Evolutionary conservation across 2,329 filamentous ascomycete species (phyloP), one percentile per base, ranked within the genome.

Genomic region (Drechslerella dactyloides): DNA sequence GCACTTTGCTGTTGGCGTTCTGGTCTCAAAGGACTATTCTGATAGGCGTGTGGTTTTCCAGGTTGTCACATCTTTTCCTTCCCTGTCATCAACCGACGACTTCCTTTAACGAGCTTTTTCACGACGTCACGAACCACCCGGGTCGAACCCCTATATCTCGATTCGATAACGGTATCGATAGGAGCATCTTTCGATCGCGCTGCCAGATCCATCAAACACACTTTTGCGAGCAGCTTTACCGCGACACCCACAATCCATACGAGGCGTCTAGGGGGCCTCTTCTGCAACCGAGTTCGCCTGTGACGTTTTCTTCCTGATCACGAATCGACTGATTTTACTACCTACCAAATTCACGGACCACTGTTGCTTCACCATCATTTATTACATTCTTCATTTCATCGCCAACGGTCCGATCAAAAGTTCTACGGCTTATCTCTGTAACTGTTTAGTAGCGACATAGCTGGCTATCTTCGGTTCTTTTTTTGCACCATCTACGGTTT

Each of bases 61-160:
- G 55, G 50, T n/a, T n/a, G n/a, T 35, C 51, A 40, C 58, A 19
- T 65, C 61, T 52, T 24, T 27, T 51, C 33, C 54, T 58, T 54
- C 46, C 30, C 23, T 33, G 37, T 37, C 30, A 27, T 56, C 19
- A 46, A 40, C 50, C 23, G 33, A 23, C 53, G 44, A 51, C 51
- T 55, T 51, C 40, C 23, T 51, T 60, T 52, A 33, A 58, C 64
- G 58, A 58, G 33, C 56, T 46, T 62, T 33, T 53, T 72, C 60
- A 72, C 68, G 68, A 72, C 68, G 68, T 72, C 60, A 72, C 68
- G 68, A 72, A 72, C 60, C 68, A 59, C 58, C 59, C 63, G 59
- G 48, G 55, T 65, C 42, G 55, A 65, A 55, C 30, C 19, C 50
- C 51, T 57, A 51, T 42, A 33, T 33, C 27, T 33, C 27, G 27